These are phyloP conservation scores for Starmerella apis DNA, from an alignment of 805 yeast genomes.

Conservation along the genomic window DNA sequence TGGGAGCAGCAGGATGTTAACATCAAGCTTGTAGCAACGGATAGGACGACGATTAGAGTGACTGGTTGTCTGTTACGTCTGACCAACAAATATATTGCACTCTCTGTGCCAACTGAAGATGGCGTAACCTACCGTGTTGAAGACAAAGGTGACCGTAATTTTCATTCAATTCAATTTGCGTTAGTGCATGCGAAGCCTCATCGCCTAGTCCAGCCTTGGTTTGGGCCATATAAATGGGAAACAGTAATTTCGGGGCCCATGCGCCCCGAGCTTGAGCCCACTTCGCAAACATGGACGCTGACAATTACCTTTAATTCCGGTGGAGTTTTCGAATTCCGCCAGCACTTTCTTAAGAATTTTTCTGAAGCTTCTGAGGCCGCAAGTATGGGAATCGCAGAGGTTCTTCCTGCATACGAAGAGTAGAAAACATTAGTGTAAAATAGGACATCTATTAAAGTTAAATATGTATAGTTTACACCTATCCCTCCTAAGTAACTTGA, in stretches of 20 bases:
- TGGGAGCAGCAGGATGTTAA: slow-evolving; percentile 10
- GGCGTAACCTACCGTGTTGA: slow-evolving; percentile 24
- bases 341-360: slow-evolving; percentile 11
- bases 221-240: slow-evolving; percentile 32
- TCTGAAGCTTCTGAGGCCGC: slow-evolving; percentile 19
- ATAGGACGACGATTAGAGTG: slow-evolving; percentile 10
- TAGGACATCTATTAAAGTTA: background rate
- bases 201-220: slow-evolving; percentile 31
- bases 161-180: slow-evolving; percentile 24
- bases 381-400: slow-evolving; percentile 22
- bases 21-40: slow-evolving; percentile 8
- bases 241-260: slow-evolving; percentile 17
- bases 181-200: slow-evolving; percentile 19
- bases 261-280: slow-evolving; percentile 5
- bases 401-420: slow-evolving; percentile 22
- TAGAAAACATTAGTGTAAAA: background rate
- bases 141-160: slow-evolving; percentile 28
- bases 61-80: slow-evolving; percentile 16
- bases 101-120: slow-evolving; percentile 4
- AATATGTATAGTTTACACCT: no score
- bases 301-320: slow-evolving; percentile 27
- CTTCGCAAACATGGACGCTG: slow-evolving; percentile 25
- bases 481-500: no score
- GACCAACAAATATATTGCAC: slow-evolving; percentile 22
- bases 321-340: slow-evolving; percentile 29